Base-by-base conservation (phyloP, 2,329 filamentous ascomycete genomes). In the Penicillium sp. region DNA sequence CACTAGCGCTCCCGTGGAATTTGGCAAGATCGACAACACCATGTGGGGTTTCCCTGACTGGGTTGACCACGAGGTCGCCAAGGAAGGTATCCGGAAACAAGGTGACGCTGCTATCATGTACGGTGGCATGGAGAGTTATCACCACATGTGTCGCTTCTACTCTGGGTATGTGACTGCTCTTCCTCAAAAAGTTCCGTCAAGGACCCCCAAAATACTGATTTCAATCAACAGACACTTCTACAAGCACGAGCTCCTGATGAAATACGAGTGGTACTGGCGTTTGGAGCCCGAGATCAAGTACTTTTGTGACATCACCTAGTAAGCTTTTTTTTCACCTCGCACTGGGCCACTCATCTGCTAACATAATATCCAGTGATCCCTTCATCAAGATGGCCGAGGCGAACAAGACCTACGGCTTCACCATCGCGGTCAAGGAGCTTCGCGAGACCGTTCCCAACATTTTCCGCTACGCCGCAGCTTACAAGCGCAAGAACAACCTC, bases 211-310 rank as follows among this genome's bases (percentile, higher is more conserved):
- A 40, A 35, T 42, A 37, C 57, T 59, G 43, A 59, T 28, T 16
- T 3, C 8, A 22, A n/a, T 30, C 10, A 22, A 19, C 60, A 89
- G 92, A 46, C 95, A 96, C 80, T 99, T 99, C 81, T 99, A 95
- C 83, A 97, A 97, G 78, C 95, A 99, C 75, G 90, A 93, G 66
- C 86, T 98, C 37, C 85, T 99, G 49, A 86, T 91, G 74, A 98
- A 98, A 79, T 99, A 98, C 80, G 93, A 98, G 75, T 99, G 95
- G 95, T 99, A 99, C 83, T 99, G 95, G 95, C 92, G 95, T 65
- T 83, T 99, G 70, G 95, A 99, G 84, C 95, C 95, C 67, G 95
- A 99, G 80, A 98, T 99, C 86, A 97, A 94, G 81, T 99, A 98
- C 82, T 99, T 99, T 82, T 99, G 95, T 79, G 95, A 99, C 76